Conservation (phyloP, 2,329 filamentous ascomycete species). For the Cercospora beticola region DNA sequence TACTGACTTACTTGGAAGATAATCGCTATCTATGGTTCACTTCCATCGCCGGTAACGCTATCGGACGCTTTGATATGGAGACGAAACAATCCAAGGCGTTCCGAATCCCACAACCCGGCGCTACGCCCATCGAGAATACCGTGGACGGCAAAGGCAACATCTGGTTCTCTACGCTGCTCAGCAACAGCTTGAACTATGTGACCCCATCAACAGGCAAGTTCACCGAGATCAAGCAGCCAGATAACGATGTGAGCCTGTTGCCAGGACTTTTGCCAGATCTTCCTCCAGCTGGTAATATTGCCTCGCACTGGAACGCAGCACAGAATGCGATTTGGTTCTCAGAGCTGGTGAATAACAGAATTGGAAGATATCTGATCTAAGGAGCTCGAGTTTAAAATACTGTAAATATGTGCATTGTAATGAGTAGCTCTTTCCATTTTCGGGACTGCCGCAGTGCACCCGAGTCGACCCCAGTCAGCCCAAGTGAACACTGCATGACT, state of each 20-base stretch:
- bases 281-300: conserved; percentile 25
- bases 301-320: conserved; percentile 22
- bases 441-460: not conserved
- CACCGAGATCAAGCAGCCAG: conserved; percentile 24
- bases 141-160: conserved; percentile 26
- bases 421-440: not conserved
- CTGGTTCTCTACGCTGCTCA: conserved; percentile 24
- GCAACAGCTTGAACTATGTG: conserved; percentile 26
- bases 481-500: not conserved
- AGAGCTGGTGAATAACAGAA: conserved; percentile 23
- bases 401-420: not conserved
- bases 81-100: conserved; percentile 22
- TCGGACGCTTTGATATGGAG: conserved; percentile 26
- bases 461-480: not conserved
- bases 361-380: conserved; percentile 23
- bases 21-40: conserved; percentile 29
- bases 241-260: conserved; percentile 11
- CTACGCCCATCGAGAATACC: conserved; percentile 24
- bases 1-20: not conserved
- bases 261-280: conserved; percentile 20
- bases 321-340: conserved; percentile 27
- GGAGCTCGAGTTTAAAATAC: not conserved
- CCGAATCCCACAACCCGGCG: conserved; percentile 21
- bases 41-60: conserved; percentile 24
- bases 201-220: conserved; percentile 23